Evolutionary conservation across 192 early-diverging fungal genomes (phyloP).

Genomic region (Entomortierella beljakovae): DNA sequence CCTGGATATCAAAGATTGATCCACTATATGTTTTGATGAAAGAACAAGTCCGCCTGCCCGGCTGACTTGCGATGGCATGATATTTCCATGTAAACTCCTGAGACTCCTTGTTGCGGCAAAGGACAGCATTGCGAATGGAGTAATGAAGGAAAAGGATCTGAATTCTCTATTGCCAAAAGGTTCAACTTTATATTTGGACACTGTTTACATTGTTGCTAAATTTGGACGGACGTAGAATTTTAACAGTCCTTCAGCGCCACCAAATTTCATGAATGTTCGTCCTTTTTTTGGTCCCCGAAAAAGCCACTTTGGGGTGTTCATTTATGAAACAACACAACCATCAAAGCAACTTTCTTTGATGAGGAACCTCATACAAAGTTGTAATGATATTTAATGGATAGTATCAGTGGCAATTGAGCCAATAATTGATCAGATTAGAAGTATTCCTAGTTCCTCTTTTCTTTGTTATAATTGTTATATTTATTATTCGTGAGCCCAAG

Average conservation of each 20-base stretch:
- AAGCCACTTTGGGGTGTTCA: too few relatives aligned
- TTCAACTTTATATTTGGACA: too few relatives aligned
- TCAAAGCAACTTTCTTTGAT: too few relatives aligned
- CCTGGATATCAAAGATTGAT: background rate
- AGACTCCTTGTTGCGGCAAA: constrained; percentile 9
- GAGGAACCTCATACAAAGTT: too few relatives aligned
- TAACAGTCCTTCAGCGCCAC: too few relatives aligned
- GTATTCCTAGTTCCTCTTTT: background rate
- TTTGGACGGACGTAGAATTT: too few relatives aligned
- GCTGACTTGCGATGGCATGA: background rate
- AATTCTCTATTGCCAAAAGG: background rate
- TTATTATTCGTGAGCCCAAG: too few relatives aligned
- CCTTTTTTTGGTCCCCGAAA: too few relatives aligned
- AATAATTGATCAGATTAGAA: background rate
- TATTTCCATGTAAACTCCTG: background rate
- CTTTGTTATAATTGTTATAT: background rate
- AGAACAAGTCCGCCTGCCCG: background rate
- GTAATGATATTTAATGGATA: too few relatives aligned
- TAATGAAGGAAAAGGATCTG: background rate
- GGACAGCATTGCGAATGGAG: constrained; percentile 12
- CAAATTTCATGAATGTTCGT: too few relatives aligned
- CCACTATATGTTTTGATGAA: background rate
- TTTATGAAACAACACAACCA: too few relatives aligned
- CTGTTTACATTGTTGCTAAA: background rate
- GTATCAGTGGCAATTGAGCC: too few relatives aligned